Conservation (phyloP, 2,329 filamentous ascomycete species). For the Daldinia sp. region DNA sequence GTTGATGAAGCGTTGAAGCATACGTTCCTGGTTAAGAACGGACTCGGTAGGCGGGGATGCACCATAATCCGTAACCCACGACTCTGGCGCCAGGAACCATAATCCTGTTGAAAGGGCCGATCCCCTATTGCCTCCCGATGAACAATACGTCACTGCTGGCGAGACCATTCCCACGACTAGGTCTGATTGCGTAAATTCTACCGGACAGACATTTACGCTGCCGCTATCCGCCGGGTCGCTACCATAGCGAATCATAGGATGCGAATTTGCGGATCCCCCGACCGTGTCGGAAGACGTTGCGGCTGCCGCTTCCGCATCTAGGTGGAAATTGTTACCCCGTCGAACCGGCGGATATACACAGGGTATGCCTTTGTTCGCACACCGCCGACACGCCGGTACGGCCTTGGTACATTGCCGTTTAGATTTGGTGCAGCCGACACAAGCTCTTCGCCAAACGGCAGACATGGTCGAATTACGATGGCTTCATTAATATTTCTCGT, state of each 20-base stretch:
- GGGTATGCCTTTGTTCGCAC: constrained; percentile 35
- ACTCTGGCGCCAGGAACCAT: constrained; percentile 38
- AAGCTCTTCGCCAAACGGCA: constrained; percentile 45
- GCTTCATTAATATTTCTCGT: background rate
- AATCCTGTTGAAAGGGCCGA: background rate
- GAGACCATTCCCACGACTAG: background rate
- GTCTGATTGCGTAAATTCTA: constrained; percentile 18
- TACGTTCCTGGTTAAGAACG: constrained; percentile 8
- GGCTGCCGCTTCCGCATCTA: constrained; percentile 6
- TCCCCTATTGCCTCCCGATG: background rate
- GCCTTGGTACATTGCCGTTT: constrained; percentile 51
- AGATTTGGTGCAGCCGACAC: constrained; percentile 47
- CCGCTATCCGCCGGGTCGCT: background rate
- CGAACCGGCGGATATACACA: constrained; percentile 40
- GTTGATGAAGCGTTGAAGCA: constrained; percentile 43
- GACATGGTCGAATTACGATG: constrained; percentile 14
- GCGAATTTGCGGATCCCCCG: constrained; percentile 4
- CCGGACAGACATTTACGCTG: constrained; percentile 6
- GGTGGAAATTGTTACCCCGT: constrained; percentile 1
- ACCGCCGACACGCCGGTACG: constrained; percentile 47
- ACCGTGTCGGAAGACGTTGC: background rate
- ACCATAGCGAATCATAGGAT: background rate
- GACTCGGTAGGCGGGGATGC: constrained; percentile 8
- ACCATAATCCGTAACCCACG: constrained; percentile 36
- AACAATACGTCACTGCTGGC: background rate